Percentiles rank a stretch among this genome's conserved stretches.
Conservation (phyloP, 2,329 filamentous ascomycete species). For the Aspergillus oerlinghausenensis region DNA sequence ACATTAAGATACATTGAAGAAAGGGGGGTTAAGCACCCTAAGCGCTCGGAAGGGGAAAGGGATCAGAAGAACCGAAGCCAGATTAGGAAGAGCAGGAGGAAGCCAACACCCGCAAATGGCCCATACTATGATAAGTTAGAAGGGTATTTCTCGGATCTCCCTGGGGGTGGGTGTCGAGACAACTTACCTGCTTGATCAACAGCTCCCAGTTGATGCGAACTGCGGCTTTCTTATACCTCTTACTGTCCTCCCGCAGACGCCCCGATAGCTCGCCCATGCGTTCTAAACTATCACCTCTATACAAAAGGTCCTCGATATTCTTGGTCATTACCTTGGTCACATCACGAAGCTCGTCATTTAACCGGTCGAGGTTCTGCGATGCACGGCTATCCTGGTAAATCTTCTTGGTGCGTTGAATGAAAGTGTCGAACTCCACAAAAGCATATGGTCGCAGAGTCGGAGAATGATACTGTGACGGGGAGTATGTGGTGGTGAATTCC, state of each 20-base stretch:
- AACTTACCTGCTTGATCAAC: constrained; percentile 73
- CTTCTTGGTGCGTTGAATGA: constrained; percentile 87
- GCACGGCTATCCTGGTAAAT: constrained; percentile 92
- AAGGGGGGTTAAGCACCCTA: constrained; percentile 13
- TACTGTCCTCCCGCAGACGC: constrained; percentile 82
- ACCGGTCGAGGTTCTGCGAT: constrained; percentile 84
- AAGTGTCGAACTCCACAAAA: constrained; percentile 97
- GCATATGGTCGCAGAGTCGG: constrained; percentile 82
- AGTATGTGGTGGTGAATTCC: constrained; percentile 88
- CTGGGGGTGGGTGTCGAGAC: not conserved
- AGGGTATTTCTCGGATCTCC: not conserved
- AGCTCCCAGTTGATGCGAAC: constrained; percentile 98
- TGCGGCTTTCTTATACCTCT: constrained; percentile 88
- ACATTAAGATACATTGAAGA: constrained; percentile 36
- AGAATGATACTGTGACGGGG: constrained; percentile 65
- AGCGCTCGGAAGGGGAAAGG: constrained; percentile 5
- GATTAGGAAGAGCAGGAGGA: constrained; percentile 81
- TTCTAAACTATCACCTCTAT: constrained; percentile 89
- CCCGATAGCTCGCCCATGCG: constrained; percentile 94
- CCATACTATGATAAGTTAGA: constrained; percentile 60
- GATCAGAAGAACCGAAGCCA: constrained; percentile 86
- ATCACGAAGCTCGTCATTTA: constrained; percentile 95
- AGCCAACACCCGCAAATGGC: constrained; percentile 73
- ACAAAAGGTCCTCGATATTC: constrained; percentile 97
- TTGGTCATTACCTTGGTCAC: constrained; percentile 99